Conservation (phyloP, 345 rosid genomes). For the Theobroma cacao region DNA sequence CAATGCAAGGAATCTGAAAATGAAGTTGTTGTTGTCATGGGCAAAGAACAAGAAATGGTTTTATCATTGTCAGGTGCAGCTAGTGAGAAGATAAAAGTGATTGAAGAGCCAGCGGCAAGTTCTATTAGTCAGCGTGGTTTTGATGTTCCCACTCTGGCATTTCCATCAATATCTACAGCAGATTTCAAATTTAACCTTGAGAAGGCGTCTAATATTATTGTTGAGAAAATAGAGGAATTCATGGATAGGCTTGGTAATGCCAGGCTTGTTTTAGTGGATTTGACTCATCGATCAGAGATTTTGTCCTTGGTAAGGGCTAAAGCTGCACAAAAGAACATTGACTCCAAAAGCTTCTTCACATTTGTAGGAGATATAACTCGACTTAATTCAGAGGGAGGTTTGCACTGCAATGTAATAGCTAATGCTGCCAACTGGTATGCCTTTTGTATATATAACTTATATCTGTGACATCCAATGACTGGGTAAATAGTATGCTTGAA, state of each 20-base stretch:
- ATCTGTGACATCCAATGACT: not conserved
- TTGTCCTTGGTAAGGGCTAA: slow-evolving; percentile 71
- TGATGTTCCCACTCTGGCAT: slow-evolving; percentile 62
- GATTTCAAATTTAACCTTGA: slow-evolving; percentile 81
- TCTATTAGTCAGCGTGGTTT: slow-evolving; percentile 21
- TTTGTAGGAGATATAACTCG: slow-evolving; percentile 81
- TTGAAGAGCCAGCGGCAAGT: slow-evolving; percentile 16
- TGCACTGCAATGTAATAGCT: slow-evolving; percentile 66
- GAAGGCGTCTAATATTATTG: slow-evolving; percentile 77
- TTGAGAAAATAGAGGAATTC: slow-evolving; percentile 75
- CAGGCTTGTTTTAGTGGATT: slow-evolving; percentile 80
- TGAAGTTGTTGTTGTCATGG: not conserved
- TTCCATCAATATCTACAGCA: slow-evolving; percentile 88
- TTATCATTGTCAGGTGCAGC: too few relatives aligned
- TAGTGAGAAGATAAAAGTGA: too few relatives aligned
- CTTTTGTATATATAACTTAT: not conserved
- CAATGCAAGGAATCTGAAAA: slow-evolving; percentile 16
- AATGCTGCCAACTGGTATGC: slow-evolving; percentile 96
- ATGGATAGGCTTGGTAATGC: slow-evolving; percentile 65
- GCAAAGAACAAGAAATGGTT: too few relatives aligned
- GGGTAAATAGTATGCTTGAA: too few relatives aligned
- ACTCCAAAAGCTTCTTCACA: slow-evolving; percentile 68
- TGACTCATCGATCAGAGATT: slow-evolving; percentile 68
- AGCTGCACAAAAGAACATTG: slow-evolving; percentile 63
- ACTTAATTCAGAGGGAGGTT: slow-evolving; percentile 67